phyloP scores from a whole-genome alignment of 352 stramenopile species.

The Pythium coloratum region DNA sequence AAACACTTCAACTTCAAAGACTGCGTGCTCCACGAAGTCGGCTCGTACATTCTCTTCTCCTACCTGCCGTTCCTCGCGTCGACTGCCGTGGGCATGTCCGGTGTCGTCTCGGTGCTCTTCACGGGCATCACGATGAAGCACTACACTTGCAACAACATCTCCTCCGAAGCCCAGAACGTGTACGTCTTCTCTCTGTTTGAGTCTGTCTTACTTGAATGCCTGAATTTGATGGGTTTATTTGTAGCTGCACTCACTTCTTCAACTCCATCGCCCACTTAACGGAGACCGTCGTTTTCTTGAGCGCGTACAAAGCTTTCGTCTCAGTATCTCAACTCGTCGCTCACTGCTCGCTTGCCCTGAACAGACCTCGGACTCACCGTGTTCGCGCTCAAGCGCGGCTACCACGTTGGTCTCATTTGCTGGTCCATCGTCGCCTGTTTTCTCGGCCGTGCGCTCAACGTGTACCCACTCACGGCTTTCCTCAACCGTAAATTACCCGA shows the following conservation, averaged over 20 bases:
- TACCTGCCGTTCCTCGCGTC: slow-evolving; percentile 38
- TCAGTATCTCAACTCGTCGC: background rate
- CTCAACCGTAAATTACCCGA: slow-evolving; percentile 25
- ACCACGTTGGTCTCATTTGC: slow-evolving; percentile 49
- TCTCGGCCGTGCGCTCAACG: slow-evolving; percentile 51
- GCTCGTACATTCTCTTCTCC: slow-evolving; percentile 36
- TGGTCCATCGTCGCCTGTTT: slow-evolving; percentile 60
- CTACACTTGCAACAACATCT: slow-evolving; percentile 42
- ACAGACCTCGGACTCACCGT: slow-evolving; percentile 70
- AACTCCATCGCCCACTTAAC: slow-evolving; percentile 59
- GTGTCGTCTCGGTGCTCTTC: slow-evolving; percentile 86
- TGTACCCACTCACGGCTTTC: slow-evolving; percentile 56
- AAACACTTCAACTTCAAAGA: slow-evolving; percentile 74
- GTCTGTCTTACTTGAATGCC: background rate
- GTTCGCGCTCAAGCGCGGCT: slow-evolving; percentile 47
- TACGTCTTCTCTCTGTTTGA: slow-evolving; percentile 11
- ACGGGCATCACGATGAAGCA: slow-evolving; percentile 51
- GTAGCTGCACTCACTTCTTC: slow-evolving; percentile 46
- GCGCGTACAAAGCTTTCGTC: slow-evolving; percentile 11
- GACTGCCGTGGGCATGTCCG: slow-evolving; percentile 36
- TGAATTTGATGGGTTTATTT: background rate
- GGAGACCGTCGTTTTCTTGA: slow-evolving; percentile 79
- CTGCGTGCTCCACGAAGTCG: slow-evolving; percentile 45
- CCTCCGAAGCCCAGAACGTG: slow-evolving; percentile 29
- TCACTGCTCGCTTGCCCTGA: background rate